These are phyloP conservation scores for Fremontodendron californicum DNA, from an alignment of 345 rosid species.

Conservation along the genomic window DNA sequence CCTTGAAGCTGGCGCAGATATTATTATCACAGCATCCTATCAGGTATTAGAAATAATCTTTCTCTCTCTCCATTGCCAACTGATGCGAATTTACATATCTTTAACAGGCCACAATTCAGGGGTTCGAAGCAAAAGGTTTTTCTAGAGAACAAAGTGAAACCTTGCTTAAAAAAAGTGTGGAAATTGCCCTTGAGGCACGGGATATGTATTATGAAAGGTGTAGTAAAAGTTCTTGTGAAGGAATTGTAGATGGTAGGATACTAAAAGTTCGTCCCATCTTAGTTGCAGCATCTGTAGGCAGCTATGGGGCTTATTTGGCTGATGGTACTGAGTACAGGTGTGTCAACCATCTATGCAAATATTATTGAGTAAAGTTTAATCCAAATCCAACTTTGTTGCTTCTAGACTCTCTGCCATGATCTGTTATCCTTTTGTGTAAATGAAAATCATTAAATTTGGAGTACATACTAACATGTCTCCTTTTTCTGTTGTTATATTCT, in stretches of 20 bases:
- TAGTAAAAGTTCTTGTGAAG: conserved; percentile 24
- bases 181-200: conserved; percentile 68
- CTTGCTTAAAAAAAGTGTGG: conserved; percentile 61
- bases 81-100: conserved; percentile 14
- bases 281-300: conserved; percentile 80
- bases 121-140: conserved; percentile 68
- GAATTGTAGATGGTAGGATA: conserved; percentile 29
- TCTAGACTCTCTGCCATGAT: neutral
- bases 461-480: neutral
- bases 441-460: neutral
- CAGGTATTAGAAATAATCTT: conserved; percentile 39
- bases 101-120: conserved; percentile 75
- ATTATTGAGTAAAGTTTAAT: neutral
- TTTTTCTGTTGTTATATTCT: conserved; percentile 14
- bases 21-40: conserved; percentile 64
- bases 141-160: conserved; percentile 51
- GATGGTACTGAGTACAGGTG: conserved; percentile 90
- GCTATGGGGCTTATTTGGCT: conserved; percentile 86
- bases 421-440: neutral
- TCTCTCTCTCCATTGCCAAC: neutral
- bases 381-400: neutral
- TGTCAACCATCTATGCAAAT: conserved; percentile 6
- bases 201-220: conserved; percentile 47
- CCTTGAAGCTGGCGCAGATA: conserved; percentile 90
- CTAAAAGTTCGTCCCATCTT: conserved; percentile 49